Percentiles rank a stretch among this genome's conserved stretches.
phyloP scores from a whole-genome alignment of 1,284 basidiomycete genomes.

The Cryptococcus sp. region DNA sequence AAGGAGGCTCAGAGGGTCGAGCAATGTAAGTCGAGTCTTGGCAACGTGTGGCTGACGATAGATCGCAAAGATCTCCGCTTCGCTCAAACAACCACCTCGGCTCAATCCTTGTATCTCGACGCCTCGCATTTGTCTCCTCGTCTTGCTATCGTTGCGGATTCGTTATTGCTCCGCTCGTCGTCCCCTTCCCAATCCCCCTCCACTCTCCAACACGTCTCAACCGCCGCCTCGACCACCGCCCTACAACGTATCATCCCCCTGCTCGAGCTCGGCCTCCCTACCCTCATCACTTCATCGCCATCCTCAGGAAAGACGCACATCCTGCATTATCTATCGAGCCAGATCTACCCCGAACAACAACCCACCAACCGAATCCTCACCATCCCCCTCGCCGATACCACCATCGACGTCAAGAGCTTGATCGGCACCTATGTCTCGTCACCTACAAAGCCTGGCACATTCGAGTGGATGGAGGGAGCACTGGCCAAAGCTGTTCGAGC shows the following conservation, averaged over 20 bases:
- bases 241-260: conserved; percentile 63
- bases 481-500: conserved; percentile 83
- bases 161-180: conserved; percentile 20
- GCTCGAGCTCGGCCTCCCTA: conserved; percentile 65
- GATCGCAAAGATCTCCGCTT: too few relatives aligned
- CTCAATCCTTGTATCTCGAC: background rate
- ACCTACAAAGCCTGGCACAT: conserved; percentile 73
- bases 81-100: too few relatives aligned
- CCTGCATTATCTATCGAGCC: conserved; percentile 66
- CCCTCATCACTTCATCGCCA: conserved; percentile 77
- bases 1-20: conserved; percentile 60
- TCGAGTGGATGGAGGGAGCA: conserved; percentile 95
- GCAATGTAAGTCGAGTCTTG: conserved; percentile 48
- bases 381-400: conserved; percentile 88
- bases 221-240: conserved; percentile 57
- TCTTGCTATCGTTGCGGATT: conserved; percentile 16
- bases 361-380: conserved; percentile 61
- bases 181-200: conserved; percentile 51
- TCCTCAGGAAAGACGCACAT: conserved; percentile 87
- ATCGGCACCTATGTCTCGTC: conserved; percentile 93
- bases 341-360: conserved; percentile 51
- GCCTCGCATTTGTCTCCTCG: conserved; percentile 52
- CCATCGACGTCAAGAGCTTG: conserved; percentile 87
- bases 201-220: conserved; percentile 57
- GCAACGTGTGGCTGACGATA: too few relatives aligned